Conservation (phyloP, 108 stramenopile genomes). For the Nannochloropsis salina region DNA sequence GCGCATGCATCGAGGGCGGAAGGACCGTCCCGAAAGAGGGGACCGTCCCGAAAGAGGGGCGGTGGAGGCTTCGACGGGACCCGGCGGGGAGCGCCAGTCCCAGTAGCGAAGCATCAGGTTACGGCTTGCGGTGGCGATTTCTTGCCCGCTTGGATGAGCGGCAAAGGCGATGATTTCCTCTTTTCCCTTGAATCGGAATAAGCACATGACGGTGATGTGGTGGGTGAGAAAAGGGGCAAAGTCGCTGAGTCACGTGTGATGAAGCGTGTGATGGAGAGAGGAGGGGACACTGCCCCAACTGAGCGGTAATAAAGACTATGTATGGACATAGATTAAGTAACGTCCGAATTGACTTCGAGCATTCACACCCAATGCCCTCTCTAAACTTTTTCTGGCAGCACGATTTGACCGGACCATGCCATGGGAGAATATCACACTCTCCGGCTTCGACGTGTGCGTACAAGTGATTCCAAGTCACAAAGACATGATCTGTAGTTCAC, state of each 20-base stretch:
- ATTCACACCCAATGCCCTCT: slow-evolving; percentile 14
- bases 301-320: background rate
- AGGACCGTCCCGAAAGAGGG: background rate
- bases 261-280: background rate
- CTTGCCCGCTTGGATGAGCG: slow-evolving; percentile 34
- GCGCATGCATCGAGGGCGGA: slow-evolving; percentile 28
- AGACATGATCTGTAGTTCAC: background rate
- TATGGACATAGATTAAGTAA: slow-evolving; percentile 20
- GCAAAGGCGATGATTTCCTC: slow-evolving; percentile 35
- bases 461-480: background rate
- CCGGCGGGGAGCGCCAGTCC: no score
- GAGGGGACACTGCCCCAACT: background rate
- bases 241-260: no score
- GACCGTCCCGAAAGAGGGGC: background rate
- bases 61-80: background rate
- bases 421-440: background rate
- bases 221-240: no score
- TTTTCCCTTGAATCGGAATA: background rate
- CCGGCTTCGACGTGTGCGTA: slow-evolving; percentile 19
- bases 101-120: slow-evolving; percentile 36
- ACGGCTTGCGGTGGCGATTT: slow-evolving; percentile 45
- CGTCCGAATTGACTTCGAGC: slow-evolving; percentile 19
- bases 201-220: background rate
- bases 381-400: background rate
- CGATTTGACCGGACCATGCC: background rate